Evolutionary conservation across 306 rosid genomes (phyloP).

Genomic region (Prunus persica): DNA sequence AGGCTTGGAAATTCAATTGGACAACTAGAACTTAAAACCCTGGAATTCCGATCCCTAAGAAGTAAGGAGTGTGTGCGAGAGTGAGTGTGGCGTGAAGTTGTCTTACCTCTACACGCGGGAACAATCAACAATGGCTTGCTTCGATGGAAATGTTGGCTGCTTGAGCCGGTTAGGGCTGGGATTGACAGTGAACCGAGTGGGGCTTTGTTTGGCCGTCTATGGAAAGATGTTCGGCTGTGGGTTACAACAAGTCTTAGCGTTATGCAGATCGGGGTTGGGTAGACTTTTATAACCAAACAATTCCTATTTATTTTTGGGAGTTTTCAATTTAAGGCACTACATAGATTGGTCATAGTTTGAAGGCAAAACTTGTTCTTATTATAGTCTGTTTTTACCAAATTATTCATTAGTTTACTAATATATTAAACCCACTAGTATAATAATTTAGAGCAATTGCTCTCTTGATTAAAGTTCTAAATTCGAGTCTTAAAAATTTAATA

Average conservation of each 20-base stretch:
- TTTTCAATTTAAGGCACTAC: too few relatives aligned
- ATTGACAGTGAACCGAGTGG: not conserved
- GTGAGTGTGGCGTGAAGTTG: not conserved
- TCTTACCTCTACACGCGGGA: not conserved
- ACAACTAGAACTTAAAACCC: not conserved
- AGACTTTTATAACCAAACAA: not conserved
- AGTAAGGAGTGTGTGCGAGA: not conserved
- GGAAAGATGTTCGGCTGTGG: too few relatives aligned
- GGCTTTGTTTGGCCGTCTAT: not conserved
- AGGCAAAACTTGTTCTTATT: too few relatives aligned
- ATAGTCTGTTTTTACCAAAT: too few relatives aligned
- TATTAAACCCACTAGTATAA: too few relatives aligned
- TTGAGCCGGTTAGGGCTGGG: not conserved
- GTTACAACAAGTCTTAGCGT: not conserved
- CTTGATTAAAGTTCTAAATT: rapidly evolving
- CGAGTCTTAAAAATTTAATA: rapidly evolving
- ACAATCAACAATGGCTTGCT: not conserved
- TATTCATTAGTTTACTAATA: too few relatives aligned
- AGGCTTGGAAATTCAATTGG: not conserved
- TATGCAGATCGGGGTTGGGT: not conserved
- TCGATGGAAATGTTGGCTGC: not conserved
- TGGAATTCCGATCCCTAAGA: not conserved
- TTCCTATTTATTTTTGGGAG: too few relatives aligned
- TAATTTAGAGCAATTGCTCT: too few relatives aligned
- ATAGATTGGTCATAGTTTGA: too few relatives aligned